These are phyloP conservation scores for Trichoderma sp. DNA, from an alignment of 2,329 filamentous ascomycete genomes.

Conservation along the genomic window DNA sequence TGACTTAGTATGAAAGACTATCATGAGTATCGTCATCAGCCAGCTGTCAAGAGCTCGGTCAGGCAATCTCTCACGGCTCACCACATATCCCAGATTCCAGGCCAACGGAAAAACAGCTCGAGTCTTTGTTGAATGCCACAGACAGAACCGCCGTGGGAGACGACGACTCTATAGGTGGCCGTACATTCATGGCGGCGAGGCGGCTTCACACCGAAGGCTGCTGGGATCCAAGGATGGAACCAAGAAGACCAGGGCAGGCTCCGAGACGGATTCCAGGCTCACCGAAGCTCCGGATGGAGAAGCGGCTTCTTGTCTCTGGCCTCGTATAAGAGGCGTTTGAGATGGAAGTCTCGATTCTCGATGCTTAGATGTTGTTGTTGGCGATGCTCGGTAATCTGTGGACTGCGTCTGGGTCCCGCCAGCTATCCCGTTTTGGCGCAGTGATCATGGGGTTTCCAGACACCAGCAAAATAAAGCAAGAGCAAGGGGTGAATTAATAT, in stretches of 20 bases:
- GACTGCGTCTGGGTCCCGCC: conserved; percentile 10
- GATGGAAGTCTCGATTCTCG: neutral
- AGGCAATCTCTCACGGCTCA: conserved; percentile 36
- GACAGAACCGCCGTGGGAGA: conserved; percentile 74
- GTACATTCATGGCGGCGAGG: conserved; percentile 73
- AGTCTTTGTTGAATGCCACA: conserved; percentile 79
- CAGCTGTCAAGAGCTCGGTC: neutral
- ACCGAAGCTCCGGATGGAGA: neutral
- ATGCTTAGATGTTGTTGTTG: conserved; percentile 3
- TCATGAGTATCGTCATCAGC: conserved; percentile 28
- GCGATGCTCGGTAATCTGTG: conserved; percentile 18
- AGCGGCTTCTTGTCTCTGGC: neutral
- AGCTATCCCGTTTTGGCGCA: conserved; percentile 14
- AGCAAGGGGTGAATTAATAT: neutral
- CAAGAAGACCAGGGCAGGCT: neutral
- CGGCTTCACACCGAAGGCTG: neutral
- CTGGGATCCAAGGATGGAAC: neutral
- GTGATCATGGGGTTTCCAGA: conserved; percentile 6
- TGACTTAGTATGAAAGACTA: conserved; percentile 71
- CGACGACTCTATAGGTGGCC: conserved; percentile 77
- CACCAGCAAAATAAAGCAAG: neutral
- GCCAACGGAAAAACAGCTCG: conserved; percentile 81
- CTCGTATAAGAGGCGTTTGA: neutral
- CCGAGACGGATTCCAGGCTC: neutral
- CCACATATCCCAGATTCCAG: conserved; percentile 82